Conservation (phyloP, 2,329 filamentous ascomycete genomes). For the Penicillium sp. region DNA sequence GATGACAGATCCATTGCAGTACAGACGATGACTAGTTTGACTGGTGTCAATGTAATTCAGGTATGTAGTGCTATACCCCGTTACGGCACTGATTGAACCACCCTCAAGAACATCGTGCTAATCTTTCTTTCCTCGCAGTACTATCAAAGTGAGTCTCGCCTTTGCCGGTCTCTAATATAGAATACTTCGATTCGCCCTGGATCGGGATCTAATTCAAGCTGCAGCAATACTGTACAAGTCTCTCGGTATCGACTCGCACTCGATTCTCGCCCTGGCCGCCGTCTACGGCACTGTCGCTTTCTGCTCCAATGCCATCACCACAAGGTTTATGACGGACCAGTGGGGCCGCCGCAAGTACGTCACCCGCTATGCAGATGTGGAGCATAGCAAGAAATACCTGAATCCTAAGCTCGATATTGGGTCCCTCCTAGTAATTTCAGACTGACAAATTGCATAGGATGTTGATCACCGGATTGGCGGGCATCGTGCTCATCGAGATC, state of each 20-base stretch:
- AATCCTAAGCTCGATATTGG: background rate
- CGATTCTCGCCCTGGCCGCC: constrained; percentile 58
- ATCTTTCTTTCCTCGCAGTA: constrained; percentile 25
- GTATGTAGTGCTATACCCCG: constrained; percentile 29
- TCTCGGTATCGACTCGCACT: constrained; percentile 55
- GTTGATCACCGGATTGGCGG: constrained; percentile 57
- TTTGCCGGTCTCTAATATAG: constrained; percentile 36
- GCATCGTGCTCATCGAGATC: constrained; percentile 60
- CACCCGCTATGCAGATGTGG: background rate
- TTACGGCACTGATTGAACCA: background rate
- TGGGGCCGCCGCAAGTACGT: constrained; percentile 61
- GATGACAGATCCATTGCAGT: constrained; percentile 54
- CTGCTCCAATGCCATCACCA: constrained; percentile 56
- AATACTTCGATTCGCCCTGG: too few species aligned
- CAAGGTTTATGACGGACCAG: constrained; percentile 58
- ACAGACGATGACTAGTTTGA: constrained; percentile 61
- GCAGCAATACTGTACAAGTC: constrained; percentile 59
- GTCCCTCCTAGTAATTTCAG: background rate
- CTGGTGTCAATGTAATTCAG: constrained; percentile 62
- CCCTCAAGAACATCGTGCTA: background rate
- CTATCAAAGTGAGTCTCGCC: constrained; percentile 34
- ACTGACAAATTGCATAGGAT: constrained; percentile 45
- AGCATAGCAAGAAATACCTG: background rate
- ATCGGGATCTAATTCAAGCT: constrained; percentile 19
- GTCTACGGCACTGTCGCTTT: constrained; percentile 61